Conservation (phyloP, 352 stramenopile genomes). For the Globisporangium iwayamae region DNA sequence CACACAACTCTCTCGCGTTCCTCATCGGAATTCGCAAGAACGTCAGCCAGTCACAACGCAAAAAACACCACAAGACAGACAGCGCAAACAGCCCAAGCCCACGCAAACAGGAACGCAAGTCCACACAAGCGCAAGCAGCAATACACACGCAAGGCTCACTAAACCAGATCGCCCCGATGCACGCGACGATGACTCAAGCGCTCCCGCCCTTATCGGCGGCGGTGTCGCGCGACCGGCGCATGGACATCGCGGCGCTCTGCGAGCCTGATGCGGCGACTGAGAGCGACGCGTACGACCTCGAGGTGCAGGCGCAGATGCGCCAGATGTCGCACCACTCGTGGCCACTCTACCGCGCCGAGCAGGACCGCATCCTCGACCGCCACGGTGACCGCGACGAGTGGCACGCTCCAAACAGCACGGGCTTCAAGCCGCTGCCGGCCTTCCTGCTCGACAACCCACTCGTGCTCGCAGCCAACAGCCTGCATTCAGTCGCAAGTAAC, state of each 20-base stretch:
- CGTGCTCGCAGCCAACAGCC: constrained; percentile 2
- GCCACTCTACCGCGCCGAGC: constrained; percentile 13
- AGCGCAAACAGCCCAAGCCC: neutral
- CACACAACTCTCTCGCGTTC: neutral
- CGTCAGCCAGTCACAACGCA: constrained; percentile 6
- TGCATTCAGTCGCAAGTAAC: neutral
- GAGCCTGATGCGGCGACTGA: neutral
- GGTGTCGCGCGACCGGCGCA: constrained; percentile 12
- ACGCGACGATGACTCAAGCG: neutral
- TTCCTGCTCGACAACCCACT: constrained; percentile 8
- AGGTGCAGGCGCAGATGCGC: constrained; percentile 10
- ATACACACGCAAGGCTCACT: neutral
- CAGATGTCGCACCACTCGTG: constrained; percentile 14
- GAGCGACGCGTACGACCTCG: constrained; percentile 2
- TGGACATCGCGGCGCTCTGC: constrained; percentile 16
- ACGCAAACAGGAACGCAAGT: neutral
- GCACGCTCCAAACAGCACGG: constrained; percentile 18
- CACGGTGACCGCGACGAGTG: constrained; percentile 26
- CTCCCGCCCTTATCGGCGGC: no score
- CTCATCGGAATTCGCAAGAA: constrained; percentile 3
- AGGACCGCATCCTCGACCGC: constrained; percentile 12
- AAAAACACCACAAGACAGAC: neutral
- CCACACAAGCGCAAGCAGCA: neutral
- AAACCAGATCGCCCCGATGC: neutral
- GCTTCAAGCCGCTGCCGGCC: constrained; percentile 12